Evolutionary conservation across 306 rosid species (phyloP), one percentile per base, ranked within the genome.

Genomic region (Malus sieversii): DNA sequence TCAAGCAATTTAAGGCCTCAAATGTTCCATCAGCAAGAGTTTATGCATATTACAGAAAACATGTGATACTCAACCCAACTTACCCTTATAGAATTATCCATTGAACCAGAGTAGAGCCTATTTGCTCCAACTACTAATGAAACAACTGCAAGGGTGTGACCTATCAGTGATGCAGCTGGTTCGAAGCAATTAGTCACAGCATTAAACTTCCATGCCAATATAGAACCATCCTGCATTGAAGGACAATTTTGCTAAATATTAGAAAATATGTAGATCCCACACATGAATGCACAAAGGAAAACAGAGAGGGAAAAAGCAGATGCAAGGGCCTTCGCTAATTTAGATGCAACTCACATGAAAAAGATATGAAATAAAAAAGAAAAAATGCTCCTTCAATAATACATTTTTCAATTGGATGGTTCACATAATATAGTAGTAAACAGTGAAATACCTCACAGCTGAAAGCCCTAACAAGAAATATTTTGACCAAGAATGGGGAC

Each of bases 91-190:
- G 97, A 81, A 78, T 86, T 75, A 82, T 95, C 98, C 98, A 95
- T 95, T 73, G 98, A 95, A 58, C 97, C 98, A 63, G 98, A 95
- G 85, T 92, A 95, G 52, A 95, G 97, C 80, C 96, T 89, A 84
- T 90, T 95, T 70, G 93, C 97, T 77, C 98, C 98, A 68, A 90
- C 97, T 75, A 92, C 96, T 82, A 95, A 87, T 32, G 98, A 92
- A 82, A 95, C 92, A 79, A 95, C 98, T 33, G 90, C 84, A 53
- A 83, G 92, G 4, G 93, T 70, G 78, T 95, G 98, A 48, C 93
- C 96, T 44, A 19, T 87, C 70, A 92, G 97, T 27, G 97, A 87
- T 73, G 97, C 89, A 77, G 84, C 97, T 60, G 98, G 98, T 83
- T 95, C 97, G 35, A 95, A 92, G 80, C 81, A 65, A 78, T 88